Evolutionary conservation across 2,329 filamentous ascomycete genomes (phyloP), one percentile per base, ranked within the genome.

Genomic region (Aspergillus neoniger): DNA sequence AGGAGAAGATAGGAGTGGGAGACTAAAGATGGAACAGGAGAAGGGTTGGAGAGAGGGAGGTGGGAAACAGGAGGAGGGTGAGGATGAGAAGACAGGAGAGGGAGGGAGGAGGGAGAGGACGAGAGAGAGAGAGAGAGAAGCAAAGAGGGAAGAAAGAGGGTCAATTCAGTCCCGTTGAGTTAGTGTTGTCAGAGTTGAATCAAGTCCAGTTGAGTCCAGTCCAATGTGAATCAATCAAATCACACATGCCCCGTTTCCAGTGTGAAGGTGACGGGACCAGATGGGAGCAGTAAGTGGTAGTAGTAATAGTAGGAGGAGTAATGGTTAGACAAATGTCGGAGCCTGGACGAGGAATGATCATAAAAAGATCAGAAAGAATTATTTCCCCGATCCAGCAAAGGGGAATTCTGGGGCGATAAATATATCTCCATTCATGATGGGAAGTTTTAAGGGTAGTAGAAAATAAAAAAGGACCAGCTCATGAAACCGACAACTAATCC

Each of bases 401-500:
- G 52, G 57, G 58, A 56, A 39, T 30, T 50, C 41, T 43, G 28
- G 55, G 50, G 51, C 62, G 58, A 66, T 65, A 67, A 61, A 67
- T 67, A 64, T 58, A 59, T 43, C 51, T 14, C 43, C 62, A 59
- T 64, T 66, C 64, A 61, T 62, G 60, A 60, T 65, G 52, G 58
- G 9, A 60, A 57, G 51, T 60, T 54, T 41, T 48, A 50, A 59
- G 48, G 14, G 32, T 36, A 48, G 43, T 36, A 48, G 43, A 53
- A 30, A 53, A 17, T 28, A 38, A 53, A 17, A 17, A 38, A 38
- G 32, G 32, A 36, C 32, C 32, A 36, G 32, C 32, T 36, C 32
- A 36, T 36, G 32, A 36, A 36, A 36, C 32, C 32, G 12, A 36
- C 32, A 36, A 15, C 28, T 30, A 30, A 30, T 36, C 32, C 32